Evolutionary conservation across 2,329 filamentous ascomycete species (phyloP).

Genomic region (Neonectria hederae): DNA sequence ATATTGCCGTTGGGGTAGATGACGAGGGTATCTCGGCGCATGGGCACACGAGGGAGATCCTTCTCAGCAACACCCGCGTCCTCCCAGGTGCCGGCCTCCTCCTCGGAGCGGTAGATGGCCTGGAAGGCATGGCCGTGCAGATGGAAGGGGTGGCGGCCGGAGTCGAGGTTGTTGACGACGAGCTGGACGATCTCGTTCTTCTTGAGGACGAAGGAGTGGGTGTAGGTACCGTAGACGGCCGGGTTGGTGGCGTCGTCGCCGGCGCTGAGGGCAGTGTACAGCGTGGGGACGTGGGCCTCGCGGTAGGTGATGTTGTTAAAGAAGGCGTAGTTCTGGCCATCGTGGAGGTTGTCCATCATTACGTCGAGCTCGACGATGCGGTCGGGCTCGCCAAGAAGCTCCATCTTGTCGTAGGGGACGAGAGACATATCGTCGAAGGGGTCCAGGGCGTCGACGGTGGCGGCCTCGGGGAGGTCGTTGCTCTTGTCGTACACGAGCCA

Average conservation of each 20-base stretch:
- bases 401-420: slow-evolving; percentile 72
- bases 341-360: slow-evolving; percentile 68
- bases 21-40: slow-evolving; percentile 75
- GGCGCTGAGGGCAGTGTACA: slow-evolving; percentile 78
- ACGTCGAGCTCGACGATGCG: slow-evolving; percentile 71
- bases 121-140: slow-evolving; percentile 83
- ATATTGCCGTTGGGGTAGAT: slow-evolving; percentile 74
- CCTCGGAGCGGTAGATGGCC: slow-evolving; percentile 67
- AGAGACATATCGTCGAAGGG: slow-evolving; percentile 80
- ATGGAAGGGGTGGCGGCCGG: slow-evolving; percentile 78
- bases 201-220: slow-evolving; percentile 73
- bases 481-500: slow-evolving; percentile 67
- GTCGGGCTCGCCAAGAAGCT: slow-evolving; percentile 70
- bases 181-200: slow-evolving; percentile 75
- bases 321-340: slow-evolving; percentile 70
- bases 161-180: slow-evolving; percentile 78
- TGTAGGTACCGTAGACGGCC: slow-evolving; percentile 71
- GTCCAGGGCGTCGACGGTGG: slow-evolving; percentile 67
- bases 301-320: slow-evolving; percentile 84
- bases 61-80: slow-evolving; percentile 49
- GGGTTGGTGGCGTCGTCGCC: slow-evolving; percentile 68
- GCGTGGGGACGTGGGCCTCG: slow-evolving; percentile 76
- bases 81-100: slow-evolving; percentile 66
- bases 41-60: slow-evolving; percentile 65
- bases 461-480: slow-evolving; percentile 59